These are phyloP conservation scores for Chlorella ohadii DNA, from an alignment of 139 green algal genomes.

Conservation along the genomic window DNA sequence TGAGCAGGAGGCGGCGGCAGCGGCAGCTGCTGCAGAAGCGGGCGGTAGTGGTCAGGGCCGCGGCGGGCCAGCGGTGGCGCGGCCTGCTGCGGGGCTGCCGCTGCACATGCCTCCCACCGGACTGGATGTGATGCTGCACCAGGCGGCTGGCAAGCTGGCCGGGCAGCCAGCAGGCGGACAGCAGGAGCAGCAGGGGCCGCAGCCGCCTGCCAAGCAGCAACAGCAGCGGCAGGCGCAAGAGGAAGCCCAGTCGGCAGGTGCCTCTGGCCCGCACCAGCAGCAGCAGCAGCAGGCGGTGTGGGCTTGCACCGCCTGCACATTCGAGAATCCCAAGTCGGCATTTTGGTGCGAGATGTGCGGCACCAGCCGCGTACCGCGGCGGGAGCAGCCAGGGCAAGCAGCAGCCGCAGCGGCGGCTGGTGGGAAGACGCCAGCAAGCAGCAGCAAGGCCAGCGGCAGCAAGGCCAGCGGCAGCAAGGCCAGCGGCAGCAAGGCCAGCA, in stretches of 20 bases:
- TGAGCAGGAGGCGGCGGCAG: background rate
- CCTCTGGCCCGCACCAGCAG: background rate
- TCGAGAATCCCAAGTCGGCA: slow-evolving; percentile 4
- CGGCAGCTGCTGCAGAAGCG: background rate
- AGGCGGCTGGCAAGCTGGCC: background rate
- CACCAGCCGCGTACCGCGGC: background rate
- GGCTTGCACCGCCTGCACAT: slow-evolving; percentile 36
- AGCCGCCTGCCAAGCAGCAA: background rate
- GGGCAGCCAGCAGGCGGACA: background rate
- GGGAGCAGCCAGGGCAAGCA: background rate
- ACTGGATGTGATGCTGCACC: slow-evolving; percentile 9
- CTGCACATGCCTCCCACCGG: slow-evolving; percentile 1
- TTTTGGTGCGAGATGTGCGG: slow-evolving; percentile 37
- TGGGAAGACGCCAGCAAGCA: background rate
- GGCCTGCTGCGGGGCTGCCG: background rate
- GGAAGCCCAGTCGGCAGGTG: background rate
- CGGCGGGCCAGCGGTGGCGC: background rate
- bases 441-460: background rate
- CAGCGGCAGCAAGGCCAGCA: background rate
- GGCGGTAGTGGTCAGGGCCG: background rate
- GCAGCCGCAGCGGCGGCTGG: background rate
- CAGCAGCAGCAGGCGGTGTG: background rate
- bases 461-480: background rate
- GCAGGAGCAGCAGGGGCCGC: background rate
- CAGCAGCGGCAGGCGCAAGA: background rate